phyloP scores from a whole-genome alignment of 2,329 filamentous ascomycete species.

The Penicillium sp. region DNA sequence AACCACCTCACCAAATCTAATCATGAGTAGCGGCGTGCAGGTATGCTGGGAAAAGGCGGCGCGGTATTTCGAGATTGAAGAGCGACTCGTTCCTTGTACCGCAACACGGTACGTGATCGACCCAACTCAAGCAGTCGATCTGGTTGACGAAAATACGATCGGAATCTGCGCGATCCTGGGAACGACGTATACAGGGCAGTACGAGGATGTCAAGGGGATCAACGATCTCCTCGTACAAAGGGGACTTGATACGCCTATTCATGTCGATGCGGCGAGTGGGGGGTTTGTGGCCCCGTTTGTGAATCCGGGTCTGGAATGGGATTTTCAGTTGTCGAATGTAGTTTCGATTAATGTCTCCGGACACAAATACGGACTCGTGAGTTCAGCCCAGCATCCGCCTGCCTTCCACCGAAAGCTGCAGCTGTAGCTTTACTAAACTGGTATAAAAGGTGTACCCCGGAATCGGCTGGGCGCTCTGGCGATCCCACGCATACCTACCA shows the following conservation, averaged over 20 bases:
- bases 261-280: conserved; percentile 49
- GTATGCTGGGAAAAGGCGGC: conserved; percentile 75
- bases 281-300: conserved; percentile 51
- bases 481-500: conserved; percentile 67
- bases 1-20: conserved; percentile 68
- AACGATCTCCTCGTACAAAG: conserved; percentile 64
- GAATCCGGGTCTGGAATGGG: conserved; percentile 35
- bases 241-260: conserved; percentile 57
- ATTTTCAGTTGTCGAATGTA: conserved; percentile 37
- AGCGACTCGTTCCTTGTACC: conserved; percentile 46
- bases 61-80: conserved; percentile 74
- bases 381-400: too few species aligned
- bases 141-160: conserved; percentile 76
- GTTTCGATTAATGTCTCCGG: conserved; percentile 63
- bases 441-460: conserved; percentile 60
- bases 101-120: conserved; percentile 69
- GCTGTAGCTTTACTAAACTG: too few species aligned
- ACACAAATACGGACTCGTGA: conserved; percentile 55
- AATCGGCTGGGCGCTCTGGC: conserved; percentile 73
- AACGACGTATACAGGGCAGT: conserved; percentile 74
- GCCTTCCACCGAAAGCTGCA: too few species aligned
- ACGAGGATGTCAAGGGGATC: conserved; percentile 72
- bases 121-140: conserved; percentile 65
- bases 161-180: conserved; percentile 75
- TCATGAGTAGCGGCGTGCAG: conserved; percentile 76